phyloP scores from a whole-genome alignment of 208 protist genomes.

The Herpetomonas tarakana region DNA sequence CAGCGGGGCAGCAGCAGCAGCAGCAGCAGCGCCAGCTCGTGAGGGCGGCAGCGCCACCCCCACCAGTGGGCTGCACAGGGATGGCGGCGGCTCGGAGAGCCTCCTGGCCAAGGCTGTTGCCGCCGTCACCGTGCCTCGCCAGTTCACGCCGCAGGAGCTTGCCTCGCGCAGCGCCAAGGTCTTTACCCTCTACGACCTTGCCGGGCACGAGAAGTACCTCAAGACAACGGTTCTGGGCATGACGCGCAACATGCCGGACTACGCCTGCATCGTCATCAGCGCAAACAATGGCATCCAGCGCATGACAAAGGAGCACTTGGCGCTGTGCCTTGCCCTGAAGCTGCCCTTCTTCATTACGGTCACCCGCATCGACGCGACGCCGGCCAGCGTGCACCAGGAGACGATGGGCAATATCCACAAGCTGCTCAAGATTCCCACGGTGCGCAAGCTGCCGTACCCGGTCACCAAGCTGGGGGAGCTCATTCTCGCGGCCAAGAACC shows the following conservation, averaged over 20 bases:
- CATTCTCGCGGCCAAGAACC: conserved; percentile 91
- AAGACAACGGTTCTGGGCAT: conserved; percentile 98
- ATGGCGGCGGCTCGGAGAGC: neutral
- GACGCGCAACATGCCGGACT: conserved; percentile 95
- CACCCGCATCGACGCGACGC: conserved; percentile 96
- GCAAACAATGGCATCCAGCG: conserved; percentile 92
- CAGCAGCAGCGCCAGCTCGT: conserved; percentile 8
- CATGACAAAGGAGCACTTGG: conserved; percentile 97
- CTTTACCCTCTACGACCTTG: conserved; percentile 96
- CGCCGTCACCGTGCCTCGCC: conserved; percentile 14
- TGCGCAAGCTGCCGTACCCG: conserved; percentile 92
- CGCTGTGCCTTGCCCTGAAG: conserved; percentile 94
- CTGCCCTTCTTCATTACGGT: conserved; percentile 96
- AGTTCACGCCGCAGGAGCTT: conserved; percentile 75
- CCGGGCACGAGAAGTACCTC: conserved; percentile 97
- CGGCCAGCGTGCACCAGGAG: conserved; percentile 87
- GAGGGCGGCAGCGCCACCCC: conserved; percentile 8
- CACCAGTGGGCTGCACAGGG: conserved; percentile 7
- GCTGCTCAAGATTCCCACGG: conserved; percentile 93
- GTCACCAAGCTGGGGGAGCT: conserved; percentile 90
- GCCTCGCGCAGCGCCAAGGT: conserved; percentile 88
- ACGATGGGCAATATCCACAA: conserved; percentile 88
- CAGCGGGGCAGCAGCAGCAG: neutral
- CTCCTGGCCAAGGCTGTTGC: neutral
- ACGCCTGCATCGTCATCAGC: conserved; percentile 92